Percentiles rank a stretch among this genome's conserved stretches.
phyloP scores from a whole-genome alignment of 495 filamentous ascomycete genomes.

The Neurospora tetrasperma region DNA sequence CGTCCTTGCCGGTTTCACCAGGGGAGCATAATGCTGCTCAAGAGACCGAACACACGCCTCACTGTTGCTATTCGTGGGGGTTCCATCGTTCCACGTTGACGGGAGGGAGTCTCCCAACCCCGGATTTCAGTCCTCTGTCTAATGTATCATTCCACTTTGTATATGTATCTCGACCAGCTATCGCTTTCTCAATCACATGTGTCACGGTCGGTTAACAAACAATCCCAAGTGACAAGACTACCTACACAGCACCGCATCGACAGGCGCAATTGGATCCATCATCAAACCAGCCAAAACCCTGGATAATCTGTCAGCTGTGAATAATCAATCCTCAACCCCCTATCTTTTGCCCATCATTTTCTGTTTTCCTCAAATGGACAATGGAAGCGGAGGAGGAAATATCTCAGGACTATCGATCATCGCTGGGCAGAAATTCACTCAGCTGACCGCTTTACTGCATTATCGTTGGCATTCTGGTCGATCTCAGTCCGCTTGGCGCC shows the following conservation, averaged over 20 bases:
- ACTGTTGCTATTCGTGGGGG: not conserved
- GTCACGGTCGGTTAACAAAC: not conserved
- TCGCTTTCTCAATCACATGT: not conserved
- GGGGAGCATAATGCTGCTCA: no score
- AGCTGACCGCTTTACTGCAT: not conserved
- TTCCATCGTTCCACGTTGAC: not conserved
- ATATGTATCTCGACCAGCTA: no score
- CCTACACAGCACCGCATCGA: not conserved
- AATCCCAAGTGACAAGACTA: not conserved
- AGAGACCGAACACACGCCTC: no score
- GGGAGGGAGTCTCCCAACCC: not conserved
- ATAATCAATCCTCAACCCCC: not conserved
- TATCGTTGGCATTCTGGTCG: not conserved
- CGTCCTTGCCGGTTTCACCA: not conserved
- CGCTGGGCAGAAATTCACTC: not conserved
- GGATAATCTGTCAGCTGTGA: no score
- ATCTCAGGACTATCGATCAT: not conserved
- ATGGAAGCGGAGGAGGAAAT: not conserved
- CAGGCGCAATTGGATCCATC: not conserved
- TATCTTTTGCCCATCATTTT: not conserved
- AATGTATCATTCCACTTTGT: no score
- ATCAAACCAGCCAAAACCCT: no score
- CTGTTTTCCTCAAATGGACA: not conserved
- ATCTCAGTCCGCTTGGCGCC: not conserved
- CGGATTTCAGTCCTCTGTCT: not conserved